phyloP scores from a whole-genome alignment of 2,329 filamentous ascomycete genomes.

The Huntiella savannae region DNA sequence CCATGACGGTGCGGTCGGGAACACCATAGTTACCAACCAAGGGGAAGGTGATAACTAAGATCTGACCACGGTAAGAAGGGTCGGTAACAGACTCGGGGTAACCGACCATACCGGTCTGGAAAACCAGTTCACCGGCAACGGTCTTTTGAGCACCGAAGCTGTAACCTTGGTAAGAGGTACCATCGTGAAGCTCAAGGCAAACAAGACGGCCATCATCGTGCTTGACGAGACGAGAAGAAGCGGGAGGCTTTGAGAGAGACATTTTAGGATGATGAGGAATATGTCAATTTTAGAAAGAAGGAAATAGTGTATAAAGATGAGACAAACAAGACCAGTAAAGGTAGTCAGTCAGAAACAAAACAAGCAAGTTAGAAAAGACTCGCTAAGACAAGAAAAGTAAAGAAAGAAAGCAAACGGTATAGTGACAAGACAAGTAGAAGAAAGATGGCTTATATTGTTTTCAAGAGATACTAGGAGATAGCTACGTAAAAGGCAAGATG shows the following conservation, averaged over 20 bases:
- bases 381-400: not conserved
- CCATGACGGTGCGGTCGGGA: conserved; percentile 65
- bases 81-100: conserved; percentile 89
- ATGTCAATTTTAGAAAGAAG: not conserved
- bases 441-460: conserved; percentile 1
- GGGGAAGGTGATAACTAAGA: conserved; percentile 90
- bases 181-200: conserved; percentile 84
- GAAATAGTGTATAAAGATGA: not conserved
- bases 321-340: conserved; percentile 6
- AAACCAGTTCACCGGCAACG: conserved; percentile 90
- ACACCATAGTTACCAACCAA: conserved; percentile 96
- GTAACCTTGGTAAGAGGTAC: conserved; percentile 76
- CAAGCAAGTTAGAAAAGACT: conserved; percentile 12
- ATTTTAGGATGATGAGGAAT: conserved; percentile 14
- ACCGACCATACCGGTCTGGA: conserved; percentile 98
- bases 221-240: conserved; percentile 38
- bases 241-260: conserved; percentile 27
- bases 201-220: conserved; percentile 42
- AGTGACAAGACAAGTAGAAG: not conserved
- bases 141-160: conserved; percentile 94
- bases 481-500: conserved; percentile 12
- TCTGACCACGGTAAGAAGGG: conserved; percentile 77
- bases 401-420: conserved; percentile 1
- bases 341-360: conserved; percentile 12
- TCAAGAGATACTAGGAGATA: conserved; percentile 3